Percentiles rank a stretch among this genome's conserved stretches.
Evolutionary conservation across 2,329 filamentous ascomycete genomes (phyloP).

Genomic region (Ilyonectria mors-panacis): DNA sequence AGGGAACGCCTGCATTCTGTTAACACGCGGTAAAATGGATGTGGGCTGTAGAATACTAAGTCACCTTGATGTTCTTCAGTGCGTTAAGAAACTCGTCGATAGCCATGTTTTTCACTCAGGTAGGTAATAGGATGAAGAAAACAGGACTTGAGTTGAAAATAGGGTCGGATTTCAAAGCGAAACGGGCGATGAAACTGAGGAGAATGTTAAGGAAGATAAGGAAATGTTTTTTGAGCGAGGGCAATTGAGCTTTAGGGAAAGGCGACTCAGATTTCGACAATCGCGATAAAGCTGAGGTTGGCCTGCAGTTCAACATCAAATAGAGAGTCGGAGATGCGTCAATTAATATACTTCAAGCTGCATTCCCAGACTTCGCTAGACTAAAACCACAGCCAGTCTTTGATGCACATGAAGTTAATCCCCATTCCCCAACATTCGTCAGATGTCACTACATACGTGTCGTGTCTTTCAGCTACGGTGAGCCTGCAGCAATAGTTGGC

Average conservation of each 20-base stretch:
- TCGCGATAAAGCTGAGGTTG: neutral
- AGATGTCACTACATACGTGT: neutral
- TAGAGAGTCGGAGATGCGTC: neutral
- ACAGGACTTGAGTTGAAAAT: neutral
- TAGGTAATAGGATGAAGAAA: neutral
- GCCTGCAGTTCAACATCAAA: neutral
- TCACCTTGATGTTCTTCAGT: neutral
- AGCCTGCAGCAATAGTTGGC: neutral
- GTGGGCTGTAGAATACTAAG: neutral
- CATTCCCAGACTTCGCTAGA: too few species aligned
- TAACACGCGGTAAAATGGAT: neutral
- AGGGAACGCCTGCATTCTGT: neutral
- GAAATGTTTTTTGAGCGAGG: neutral
- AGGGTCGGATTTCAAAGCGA: too few species aligned
- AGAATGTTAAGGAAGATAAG: neutral
- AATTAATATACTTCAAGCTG: neutral
- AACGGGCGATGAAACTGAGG: neutral
- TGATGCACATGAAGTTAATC: neutral
- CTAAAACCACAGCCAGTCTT: neutral
- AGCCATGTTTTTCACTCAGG: neutral
- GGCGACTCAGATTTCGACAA: neutral
- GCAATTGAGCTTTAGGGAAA: neutral
- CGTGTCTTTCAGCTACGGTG: neutral
- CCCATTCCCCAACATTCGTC: neutral
- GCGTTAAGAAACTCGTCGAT: neutral